phyloP scores from a whole-genome alignment of 139 green algal species.

The Asterochloris erici region DNA sequence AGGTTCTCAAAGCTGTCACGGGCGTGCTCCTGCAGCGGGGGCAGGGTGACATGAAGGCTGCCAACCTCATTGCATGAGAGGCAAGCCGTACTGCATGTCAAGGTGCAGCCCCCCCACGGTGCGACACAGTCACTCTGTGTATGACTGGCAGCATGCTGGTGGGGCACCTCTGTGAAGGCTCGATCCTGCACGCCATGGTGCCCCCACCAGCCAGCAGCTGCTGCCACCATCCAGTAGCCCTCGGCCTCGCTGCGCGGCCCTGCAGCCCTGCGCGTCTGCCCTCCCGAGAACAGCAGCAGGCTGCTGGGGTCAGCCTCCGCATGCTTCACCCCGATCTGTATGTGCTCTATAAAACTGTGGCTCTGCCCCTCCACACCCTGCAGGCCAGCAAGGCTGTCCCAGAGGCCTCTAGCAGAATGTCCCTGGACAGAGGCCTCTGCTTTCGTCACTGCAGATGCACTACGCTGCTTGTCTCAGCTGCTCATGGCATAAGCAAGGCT shows the following conservation, averaged over 20 bases:
- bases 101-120: too few species aligned
- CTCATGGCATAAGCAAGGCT: too few species aligned
- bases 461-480: too few species aligned
- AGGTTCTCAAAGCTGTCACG: constrained; percentile 94
- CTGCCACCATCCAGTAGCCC: constrained; percentile 77
- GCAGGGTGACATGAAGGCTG: not conserved
- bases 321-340: constrained; percentile 66
- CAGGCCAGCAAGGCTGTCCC: not conserved
- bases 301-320: constrained; percentile 59
- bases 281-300: constrained; percentile 77
- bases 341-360: constrained; percentile 82
- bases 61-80: too few species aligned
- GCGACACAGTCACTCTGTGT: not conserved
- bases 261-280: constrained; percentile 57
- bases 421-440: too few species aligned
- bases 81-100: not conserved
- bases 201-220: constrained; percentile 66
- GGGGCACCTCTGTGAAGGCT: constrained; percentile 40
- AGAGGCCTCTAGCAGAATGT: not conserved
- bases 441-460: too few species aligned
- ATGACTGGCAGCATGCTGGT: not conserved
- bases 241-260: constrained; percentile 71
- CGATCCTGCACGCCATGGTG: constrained; percentile 34
- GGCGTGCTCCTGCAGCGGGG: constrained; percentile 67
- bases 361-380: constrained; percentile 56